Base-by-base conservation (phyloP, 2,329 filamentous ascomycete species). In the Colletotrichum sp. region DNA sequence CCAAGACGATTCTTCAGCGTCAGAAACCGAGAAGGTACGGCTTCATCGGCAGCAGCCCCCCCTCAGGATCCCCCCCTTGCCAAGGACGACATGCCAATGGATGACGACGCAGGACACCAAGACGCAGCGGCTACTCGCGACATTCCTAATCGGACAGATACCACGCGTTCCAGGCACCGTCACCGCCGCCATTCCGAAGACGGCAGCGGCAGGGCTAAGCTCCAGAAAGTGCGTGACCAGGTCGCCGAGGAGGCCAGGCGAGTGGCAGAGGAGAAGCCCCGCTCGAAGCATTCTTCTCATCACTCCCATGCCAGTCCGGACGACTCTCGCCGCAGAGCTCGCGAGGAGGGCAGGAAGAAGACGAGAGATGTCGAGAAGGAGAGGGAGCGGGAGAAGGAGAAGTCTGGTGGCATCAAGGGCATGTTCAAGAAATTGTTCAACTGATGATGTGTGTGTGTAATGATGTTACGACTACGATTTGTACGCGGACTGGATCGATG, bases 1-100 rank as follows among this genome's bases (percentile, higher is more conserved):
- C 80, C 62, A 55, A 88, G 85, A 82, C 86, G 81, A 68, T 87
- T 87, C 79, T 88, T 89, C 72, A 83, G 85, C 49, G 78, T 86
- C 59, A 87, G 83, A 72, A 82, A 85, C 34, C 82, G 80, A 12
- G 80, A 87, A 75, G 86, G 85, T 24, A 78, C 83, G 36, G 32
- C 81, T 18, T 78, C 77, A 30, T 76, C 80, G 10, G 79, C 76
- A 49, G 66, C 77, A 49, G 39, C 39, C 13, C 77, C 78, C 7
- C 75, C 72, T 72, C 60, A 80, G 74, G 72, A 78, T 71, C 21
- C 70, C 71, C 66, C 67, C 52, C 71, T 76, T 24, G 72, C 77
- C 52, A 80, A 76, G 68, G 80, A 82, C 52, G 67, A 74, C 39
- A 28, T 62, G 52, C 72, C 68, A 59, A 75, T 39, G 62, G 75